Conservation (phyloP, 2,329 filamentous ascomycete genomes). For the Hypoxylon sp. region DNA sequence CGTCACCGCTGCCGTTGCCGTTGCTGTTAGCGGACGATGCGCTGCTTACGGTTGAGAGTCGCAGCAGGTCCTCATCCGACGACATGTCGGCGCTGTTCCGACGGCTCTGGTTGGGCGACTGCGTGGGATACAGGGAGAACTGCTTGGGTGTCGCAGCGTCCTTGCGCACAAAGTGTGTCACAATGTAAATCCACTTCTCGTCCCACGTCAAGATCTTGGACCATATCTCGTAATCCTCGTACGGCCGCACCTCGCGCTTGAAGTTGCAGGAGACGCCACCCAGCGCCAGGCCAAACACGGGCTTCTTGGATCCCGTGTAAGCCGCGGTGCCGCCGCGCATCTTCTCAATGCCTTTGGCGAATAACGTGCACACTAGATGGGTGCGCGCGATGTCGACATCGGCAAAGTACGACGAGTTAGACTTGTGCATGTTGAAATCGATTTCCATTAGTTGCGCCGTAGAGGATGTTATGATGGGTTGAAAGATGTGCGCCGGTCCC, state of each 20-base stretch:
- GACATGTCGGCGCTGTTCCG: conserved; percentile 5
- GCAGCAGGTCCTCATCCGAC: conserved; percentile 18
- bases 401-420: conserved; percentile 74
- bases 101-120: conserved; percentile 29
- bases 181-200: conserved; percentile 63
- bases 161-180: conserved; percentile 59
- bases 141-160: conserved; percentile 47
- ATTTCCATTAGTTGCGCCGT: conserved; percentile 69
- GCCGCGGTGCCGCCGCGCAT: conserved; percentile 46
- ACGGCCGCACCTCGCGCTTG: conserved; percentile 61
- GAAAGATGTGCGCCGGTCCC: conserved; percentile 65
- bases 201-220: conserved; percentile 63
- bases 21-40: conserved; percentile 12
- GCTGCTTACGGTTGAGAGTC: conserved; percentile 17
- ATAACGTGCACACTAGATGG: conserved; percentile 65
- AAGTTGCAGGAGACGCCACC: conserved; percentile 64
- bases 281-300: conserved; percentile 50
- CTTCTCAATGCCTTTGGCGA: conserved; percentile 44
- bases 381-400: conserved; percentile 74
- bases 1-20: background rate
- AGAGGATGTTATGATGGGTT: conserved; percentile 67
- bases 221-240: conserved; percentile 60
- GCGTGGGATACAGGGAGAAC: conserved; percentile 46
- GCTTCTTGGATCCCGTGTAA: conserved; percentile 42
- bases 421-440: conserved; percentile 78